Base-by-base conservation (phyloP, 345 rosid genomes). In the Eucalyptus regnans region DNA sequence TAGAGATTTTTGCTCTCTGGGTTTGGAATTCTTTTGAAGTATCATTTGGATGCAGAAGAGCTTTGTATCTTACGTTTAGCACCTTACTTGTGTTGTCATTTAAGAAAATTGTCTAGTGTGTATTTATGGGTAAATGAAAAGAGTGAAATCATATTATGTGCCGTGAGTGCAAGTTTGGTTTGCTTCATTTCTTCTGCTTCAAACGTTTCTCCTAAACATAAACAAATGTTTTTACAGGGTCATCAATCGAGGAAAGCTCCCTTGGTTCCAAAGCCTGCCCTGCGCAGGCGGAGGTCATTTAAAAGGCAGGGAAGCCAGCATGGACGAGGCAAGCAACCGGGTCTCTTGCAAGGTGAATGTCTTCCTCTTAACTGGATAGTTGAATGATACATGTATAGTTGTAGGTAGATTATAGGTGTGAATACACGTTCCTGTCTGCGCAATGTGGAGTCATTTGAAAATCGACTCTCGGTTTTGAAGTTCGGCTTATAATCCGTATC, bases 211-310 rank as follows among this genome's bases (percentile, higher is more conserved):
- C 87, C 41, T n/a, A 20, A 54, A n/a, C 23, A 15, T 54, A n/a
- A 37, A 9, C 41, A 56, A 22, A 50, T 50, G 87, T 29, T n/a
- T 87, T 43, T n/a, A 85, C 95, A 96, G 99, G 93, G 91, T 87
- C 92, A 93, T 85, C 95, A 93, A 89, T 93, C 88, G 50, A 96
- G 94, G 92, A 97, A 94, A 91, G 90, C 96, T 90, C 89, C 96
- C 9, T 60, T 93, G 12, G 88, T 94, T 91, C 93, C 94, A 37
- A 96, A 93, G 91, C 93, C 97, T 86, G 92, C 89, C 88, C 88
- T 95, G 62, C 99, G 99, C 10, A 96, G 96, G 92, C 94, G 92
- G 92, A 94, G 99, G 90, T 94, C 99, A 22, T 93, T 95, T 91
- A 98, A 95, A 89, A 94, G 98, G 87, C 98, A 95, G 88, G 91